A percentile compares a stretch with the other conserved stretches of the same genome.
These are phyloP conservation scores for Pharnaceum exiguum DNA, from an alignment of 148 eudicot species.

Conservation along the genomic window DNA sequence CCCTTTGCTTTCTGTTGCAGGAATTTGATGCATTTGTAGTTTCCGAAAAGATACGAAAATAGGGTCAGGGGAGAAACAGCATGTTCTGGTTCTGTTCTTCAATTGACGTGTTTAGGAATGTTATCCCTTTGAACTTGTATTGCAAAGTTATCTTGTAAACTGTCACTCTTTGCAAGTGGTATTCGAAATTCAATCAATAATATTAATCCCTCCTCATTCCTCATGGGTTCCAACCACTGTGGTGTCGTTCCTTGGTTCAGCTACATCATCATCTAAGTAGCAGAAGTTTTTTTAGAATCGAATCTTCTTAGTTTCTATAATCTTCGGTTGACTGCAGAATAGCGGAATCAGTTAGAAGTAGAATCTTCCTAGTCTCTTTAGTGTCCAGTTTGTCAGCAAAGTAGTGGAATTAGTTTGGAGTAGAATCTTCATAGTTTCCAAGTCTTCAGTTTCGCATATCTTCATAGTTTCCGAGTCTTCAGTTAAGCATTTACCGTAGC, in stretches of 20 bases:
- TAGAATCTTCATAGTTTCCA: background rate
- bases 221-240: slow-evolving; percentile 55
- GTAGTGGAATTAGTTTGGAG: background rate
- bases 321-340: background rate
- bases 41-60: background rate
- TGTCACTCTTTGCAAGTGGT: background rate
- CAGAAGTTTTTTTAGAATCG: too few species aligned
- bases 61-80: slow-evolving; percentile 27
- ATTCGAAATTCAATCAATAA: slow-evolving; percentile 1
- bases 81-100: slow-evolving; percentile 59
- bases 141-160: slow-evolving; percentile 71
- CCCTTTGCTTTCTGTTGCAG: slow-evolving; percentile 19
- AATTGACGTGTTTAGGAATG: slow-evolving; percentile 48
- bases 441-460: background rate
- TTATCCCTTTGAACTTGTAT: slow-evolving; percentile 65
- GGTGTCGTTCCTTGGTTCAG: slow-evolving; percentile 35
- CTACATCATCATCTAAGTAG: slow-evolving; percentile 39
- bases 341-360: background rate
- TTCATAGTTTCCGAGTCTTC: background rate
- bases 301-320: slow-evolving; percentile 3
- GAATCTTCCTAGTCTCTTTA: background rate
- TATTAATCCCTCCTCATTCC: background rate
- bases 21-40: slow-evolving; percentile 6
- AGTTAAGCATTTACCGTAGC: too few species aligned
- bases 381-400: background rate